A percentile compares a stretch with the other conserved stretches of the same genome.
Evolutionary conservation across 139 green algal species (phyloP).

Genomic region (Chlamydomonas sp.): DNA sequence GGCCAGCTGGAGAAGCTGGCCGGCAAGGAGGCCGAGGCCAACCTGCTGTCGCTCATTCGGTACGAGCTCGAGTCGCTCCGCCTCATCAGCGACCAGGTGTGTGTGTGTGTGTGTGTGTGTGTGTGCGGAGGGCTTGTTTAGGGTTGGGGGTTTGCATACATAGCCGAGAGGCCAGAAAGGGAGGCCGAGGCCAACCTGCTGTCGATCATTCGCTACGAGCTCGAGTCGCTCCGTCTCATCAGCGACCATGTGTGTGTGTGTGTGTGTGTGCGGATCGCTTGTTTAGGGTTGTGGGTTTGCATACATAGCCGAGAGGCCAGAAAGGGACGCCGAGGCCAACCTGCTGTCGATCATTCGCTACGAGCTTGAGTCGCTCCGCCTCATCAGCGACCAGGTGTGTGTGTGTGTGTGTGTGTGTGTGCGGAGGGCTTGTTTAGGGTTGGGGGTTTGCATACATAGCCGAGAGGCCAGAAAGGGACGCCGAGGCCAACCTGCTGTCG

Average conservation of each 20-base stretch:
- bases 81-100: conserved; percentile 29
- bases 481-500: conserved; percentile 16
- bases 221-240: conserved; percentile 36
- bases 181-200: conserved; percentile 23
- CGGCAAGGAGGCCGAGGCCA: conserved; percentile 20
- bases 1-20: conserved; percentile 27
- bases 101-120: conserved; percentile 7
- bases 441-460: too few species aligned
- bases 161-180: too few species aligned
- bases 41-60: conserved; percentile 23
- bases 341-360: conserved; percentile 26
- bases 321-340: conserved; percentile 20
- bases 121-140: too few species aligned
- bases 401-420: conserved; percentile 9
- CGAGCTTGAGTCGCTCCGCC: conserved; percentile 38
- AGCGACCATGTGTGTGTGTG: conserved; percentile 19
- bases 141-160: too few species aligned
- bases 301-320: too few species aligned
- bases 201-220: conserved; percentile 30
- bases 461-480: too few species aligned
- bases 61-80: conserved; percentile 39
- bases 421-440: too few species aligned
- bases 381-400: conserved; percentile 28
- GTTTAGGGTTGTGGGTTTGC: too few species aligned
- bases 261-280: too few species aligned